Evolutionary conservation across 2,329 filamentous ascomycete species (phyloP).

Genomic region (Pestalotiopsis sp.): DNA sequence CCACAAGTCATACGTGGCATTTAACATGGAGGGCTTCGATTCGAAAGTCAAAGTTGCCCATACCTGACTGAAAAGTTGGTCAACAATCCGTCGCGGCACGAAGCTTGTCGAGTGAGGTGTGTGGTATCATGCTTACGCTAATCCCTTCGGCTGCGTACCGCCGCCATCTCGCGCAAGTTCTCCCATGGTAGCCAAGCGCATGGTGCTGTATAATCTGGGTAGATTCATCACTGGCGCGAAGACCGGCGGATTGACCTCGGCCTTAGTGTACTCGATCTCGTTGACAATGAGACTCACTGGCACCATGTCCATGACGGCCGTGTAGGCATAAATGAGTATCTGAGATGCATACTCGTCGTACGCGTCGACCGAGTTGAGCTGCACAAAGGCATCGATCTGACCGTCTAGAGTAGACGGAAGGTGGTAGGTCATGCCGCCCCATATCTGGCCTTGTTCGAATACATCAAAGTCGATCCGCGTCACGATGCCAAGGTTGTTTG

Average conservation of each 20-base stretch:
- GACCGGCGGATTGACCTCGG: conserved; percentile 7
- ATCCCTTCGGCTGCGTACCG: conserved; percentile 8
- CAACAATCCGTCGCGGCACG: background rate
- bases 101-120: background rate
- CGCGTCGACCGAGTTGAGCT: conserved; percentile 14
- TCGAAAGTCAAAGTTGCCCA: conserved; percentile 12
- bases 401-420: background rate
- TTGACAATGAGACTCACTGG: conserved; percentile 11
- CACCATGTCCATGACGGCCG: background rate
- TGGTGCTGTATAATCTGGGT: conserved; percentile 4
- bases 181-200: conserved; percentile 10
- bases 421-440: conserved; percentile 15
- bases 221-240: background rate
- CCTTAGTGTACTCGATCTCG: conserved; percentile 18
- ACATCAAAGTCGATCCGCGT: conserved; percentile 17
- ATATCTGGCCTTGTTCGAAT: conserved; percentile 18
- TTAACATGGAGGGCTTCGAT: conserved; percentile 7
- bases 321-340: conserved; percentile 13
- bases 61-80: background rate
- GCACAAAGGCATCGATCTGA: conserved; percentile 6
- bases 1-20: conserved; percentile 14
- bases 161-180: conserved; percentile 10
- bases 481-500: conserved; percentile 20
- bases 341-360: conserved; percentile 20
- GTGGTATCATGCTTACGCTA: conserved; percentile 15